phyloP scores from a whole-genome alignment of 2,329 filamentous ascomycete species.

The Clonostachys byssicola region DNA sequence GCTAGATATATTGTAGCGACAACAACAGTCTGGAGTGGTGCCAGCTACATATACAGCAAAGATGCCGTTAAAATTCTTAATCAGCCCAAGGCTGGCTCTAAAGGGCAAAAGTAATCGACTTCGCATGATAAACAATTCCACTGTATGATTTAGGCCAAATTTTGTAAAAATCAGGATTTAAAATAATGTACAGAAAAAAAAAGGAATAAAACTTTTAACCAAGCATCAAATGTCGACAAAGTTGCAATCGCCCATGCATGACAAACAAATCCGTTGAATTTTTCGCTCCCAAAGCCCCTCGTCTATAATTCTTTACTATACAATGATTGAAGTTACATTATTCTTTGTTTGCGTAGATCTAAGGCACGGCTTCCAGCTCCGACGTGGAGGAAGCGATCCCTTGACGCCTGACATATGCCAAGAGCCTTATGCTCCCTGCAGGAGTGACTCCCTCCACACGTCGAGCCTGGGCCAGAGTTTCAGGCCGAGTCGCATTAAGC shows the following conservation, averaged over 20 bases:
- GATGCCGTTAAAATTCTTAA: constrained; percentile 84
- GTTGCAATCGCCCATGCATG: too few relatives aligned
- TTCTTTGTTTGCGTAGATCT: not conserved
- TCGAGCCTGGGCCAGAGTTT: constrained; percentile 84
- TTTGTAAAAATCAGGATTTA: too few relatives aligned
- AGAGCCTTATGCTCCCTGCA: constrained; percentile 52
- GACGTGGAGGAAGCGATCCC: not conserved
- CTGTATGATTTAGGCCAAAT: too few relatives aligned
- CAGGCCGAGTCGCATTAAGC: constrained; percentile 67
- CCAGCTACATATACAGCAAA: constrained; percentile 88
- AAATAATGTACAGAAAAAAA: too few relatives aligned
- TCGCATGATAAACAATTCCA: too few relatives aligned
- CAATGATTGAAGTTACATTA: not conserved
- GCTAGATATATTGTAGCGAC: constrained; percentile 75
- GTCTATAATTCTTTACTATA: too few relatives aligned
- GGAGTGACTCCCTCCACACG: constrained; percentile 77
- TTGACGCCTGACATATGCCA: constrained; percentile 52
- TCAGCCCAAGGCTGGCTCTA: constrained; percentile 8
- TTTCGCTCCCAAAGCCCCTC: too few relatives aligned
- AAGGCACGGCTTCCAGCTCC: not conserved
- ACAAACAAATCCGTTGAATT: too few relatives aligned
- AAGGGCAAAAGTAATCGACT: not conserved
- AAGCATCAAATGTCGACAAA: too few relatives aligned
- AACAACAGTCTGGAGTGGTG: constrained; percentile 90
- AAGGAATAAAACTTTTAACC: too few relatives aligned